Base-by-base conservation (phyloP, 352 stramenopile species). In the Phytophthora cryptogea region DNA sequence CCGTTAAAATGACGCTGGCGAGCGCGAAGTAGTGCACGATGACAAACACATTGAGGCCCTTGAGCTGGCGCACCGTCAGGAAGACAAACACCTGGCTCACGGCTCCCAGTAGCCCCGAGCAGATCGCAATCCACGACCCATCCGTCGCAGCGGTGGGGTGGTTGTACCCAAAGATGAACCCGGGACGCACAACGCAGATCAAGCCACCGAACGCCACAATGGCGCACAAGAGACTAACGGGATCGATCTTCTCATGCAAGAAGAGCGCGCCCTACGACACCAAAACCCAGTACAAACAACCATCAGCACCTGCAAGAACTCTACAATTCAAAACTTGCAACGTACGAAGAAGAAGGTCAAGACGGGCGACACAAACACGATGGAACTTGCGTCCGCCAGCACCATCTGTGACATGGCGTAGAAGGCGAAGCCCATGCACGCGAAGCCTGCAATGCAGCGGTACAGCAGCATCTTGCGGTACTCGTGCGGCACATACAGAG, bases 401-500 rank as follows among this genome's bases (percentile, higher is more conserved):
- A 88, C 78, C 77, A 92, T 88, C 44, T 89, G 76, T 1, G 80
- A 87, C 35, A 92, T 70, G 0, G 83, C 76, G 46, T 87, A 89
- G 58, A 92, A 92, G 33, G 68, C 72, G 46, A 89, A 83, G n/a
- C 66, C 60, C 54, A 89, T 89, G 20, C 76, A 84, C n/a, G 56
- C 53, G 45, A 88, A 92, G 30, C 80, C 83, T 0, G 68, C 63
- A 16, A 89, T 43, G 49, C 76, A 86, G 27, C 83, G 83, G 28
- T 75, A 79, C 13, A 83, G 33, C 27, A 92, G 62, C 63, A 87
- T 80, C 32, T 61, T 46, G 28, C 76, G 76, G 17, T 81, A 56
- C n/a, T 75, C 36, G 0, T 48, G 69, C 2, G 52, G 32, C 2
- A 91, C 68, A 35, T 77, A 61, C 43, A 85, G 68, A 45, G 56